phyloP scores from a whole-genome alignment of 495 filamentous ascomycete species.

The Saxispiralis lemnorum region DNA sequence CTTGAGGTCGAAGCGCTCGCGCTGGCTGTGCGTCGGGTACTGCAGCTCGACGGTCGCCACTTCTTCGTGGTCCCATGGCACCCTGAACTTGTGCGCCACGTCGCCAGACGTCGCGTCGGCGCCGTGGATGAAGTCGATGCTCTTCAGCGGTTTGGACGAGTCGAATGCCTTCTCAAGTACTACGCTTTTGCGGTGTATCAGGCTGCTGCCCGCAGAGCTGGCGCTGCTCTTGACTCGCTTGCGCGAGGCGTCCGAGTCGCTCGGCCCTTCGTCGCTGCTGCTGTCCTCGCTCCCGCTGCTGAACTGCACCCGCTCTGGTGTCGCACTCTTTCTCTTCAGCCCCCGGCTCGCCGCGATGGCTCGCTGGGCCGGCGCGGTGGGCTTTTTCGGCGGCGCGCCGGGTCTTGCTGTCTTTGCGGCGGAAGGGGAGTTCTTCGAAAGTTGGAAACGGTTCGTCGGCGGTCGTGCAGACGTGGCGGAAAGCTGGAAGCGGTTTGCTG shows the following conservation, averaged over 20 bases:
- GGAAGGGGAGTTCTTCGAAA: not conserved
- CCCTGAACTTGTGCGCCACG: slow-evolving; percentile 8
- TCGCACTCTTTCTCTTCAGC: slow-evolving; percentile 14
- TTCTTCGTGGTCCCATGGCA: slow-evolving; percentile 2
- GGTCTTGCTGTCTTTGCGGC: not conserved
- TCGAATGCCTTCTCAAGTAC: slow-evolving; percentile 2
- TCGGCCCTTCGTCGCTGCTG: slow-evolving; percentile 6
- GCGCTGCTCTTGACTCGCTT: slow-evolving; percentile 15
- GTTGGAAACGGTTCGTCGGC: slow-evolving; percentile 9
- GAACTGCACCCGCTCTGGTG: slow-evolving; percentile 4
- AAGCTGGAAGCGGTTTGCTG: no score
- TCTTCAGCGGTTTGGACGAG: not conserved
- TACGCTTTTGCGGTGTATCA: slow-evolving; percentile 1
- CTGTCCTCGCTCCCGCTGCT: slow-evolving; percentile 11
- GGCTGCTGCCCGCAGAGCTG: slow-evolving; percentile 6
- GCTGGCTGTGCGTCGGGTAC: slow-evolving; percentile 20
- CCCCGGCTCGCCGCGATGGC: not conserved
- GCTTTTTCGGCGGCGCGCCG: not conserved
- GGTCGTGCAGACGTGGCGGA: not conserved
- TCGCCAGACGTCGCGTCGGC: slow-evolving; percentile 12
- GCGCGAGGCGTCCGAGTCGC: slow-evolving; percentile 11
- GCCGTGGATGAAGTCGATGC: slow-evolving; percentile 9
- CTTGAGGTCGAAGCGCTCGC: slow-evolving; percentile 49
- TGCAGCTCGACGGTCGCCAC: slow-evolving; percentile 20
- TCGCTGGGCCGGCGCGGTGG: not conserved